Evolutionary conservation across 352 stramenopile species (phyloP).

Genomic region (Phytophthora fragariaefolia): DNA sequence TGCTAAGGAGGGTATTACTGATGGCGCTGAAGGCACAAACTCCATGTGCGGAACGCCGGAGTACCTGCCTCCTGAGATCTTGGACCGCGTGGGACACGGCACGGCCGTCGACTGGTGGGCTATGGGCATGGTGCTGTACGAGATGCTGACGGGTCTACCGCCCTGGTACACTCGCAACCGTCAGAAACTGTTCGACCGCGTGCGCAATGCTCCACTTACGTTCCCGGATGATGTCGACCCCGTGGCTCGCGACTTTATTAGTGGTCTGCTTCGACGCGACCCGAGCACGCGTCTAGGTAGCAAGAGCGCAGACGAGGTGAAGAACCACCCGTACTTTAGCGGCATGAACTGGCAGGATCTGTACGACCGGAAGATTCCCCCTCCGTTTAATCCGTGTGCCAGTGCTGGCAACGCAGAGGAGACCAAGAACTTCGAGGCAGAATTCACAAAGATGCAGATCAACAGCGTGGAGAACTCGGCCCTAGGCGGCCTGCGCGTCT

Average conservation of each 20-base stretch:
- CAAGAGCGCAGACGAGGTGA: slow-evolving; percentile 80
- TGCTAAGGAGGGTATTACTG: slow-evolving; percentile 87
- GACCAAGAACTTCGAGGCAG: slow-evolving; percentile 90
- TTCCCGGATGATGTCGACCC: slow-evolving; percentile 88
- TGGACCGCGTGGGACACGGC: slow-evolving; percentile 89
- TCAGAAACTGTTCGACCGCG: slow-evolving; percentile 92
- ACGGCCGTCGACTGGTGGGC: slow-evolving; percentile 94
- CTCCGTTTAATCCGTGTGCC: slow-evolving; percentile 89
- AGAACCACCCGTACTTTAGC: slow-evolving; percentile 87
- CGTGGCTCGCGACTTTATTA: slow-evolving; percentile 82
- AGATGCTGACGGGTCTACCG: slow-evolving; percentile 93
- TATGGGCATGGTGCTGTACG: slow-evolving; percentile 93
- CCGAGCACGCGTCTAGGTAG: slow-evolving; percentile 82
- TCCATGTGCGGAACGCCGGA: slow-evolving; percentile 93
- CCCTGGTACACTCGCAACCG: slow-evolving; percentile 94
- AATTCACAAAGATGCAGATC: slow-evolving; percentile 93
- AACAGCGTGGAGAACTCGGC: slow-evolving; percentile 83
- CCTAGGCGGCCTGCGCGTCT: slow-evolving; percentile 68
- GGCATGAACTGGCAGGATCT: slow-evolving; percentile 85
- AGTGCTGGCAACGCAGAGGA: slow-evolving; percentile 67
- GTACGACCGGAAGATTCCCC: slow-evolving; percentile 82
- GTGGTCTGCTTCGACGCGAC: slow-evolving; percentile 80
- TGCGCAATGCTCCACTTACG: slow-evolving; percentile 86
- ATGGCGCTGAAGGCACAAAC: slow-evolving; percentile 85
- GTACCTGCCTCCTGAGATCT: slow-evolving; percentile 93